phyloP scores from a whole-genome alignment of 495 filamentous ascomycete genomes.

The Xylaria longipes region DNA sequence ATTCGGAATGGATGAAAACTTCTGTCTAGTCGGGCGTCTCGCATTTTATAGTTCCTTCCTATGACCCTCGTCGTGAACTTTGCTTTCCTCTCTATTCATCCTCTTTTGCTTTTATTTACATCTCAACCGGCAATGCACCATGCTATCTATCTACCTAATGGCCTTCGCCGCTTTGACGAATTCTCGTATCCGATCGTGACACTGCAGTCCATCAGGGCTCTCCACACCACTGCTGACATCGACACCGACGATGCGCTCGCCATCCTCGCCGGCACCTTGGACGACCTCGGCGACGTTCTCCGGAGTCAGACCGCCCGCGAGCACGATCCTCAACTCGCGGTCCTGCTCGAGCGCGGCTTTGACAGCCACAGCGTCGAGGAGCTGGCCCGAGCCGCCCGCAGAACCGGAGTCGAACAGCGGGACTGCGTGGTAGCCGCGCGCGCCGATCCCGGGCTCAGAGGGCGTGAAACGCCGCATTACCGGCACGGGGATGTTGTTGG shows the following conservation, averaged over 20 bases:
- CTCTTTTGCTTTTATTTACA: constrained; percentile 9
- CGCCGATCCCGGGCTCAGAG: constrained; percentile 69
- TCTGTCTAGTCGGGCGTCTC: not conserved
- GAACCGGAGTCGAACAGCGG: constrained; percentile 85
- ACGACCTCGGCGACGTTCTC: constrained; percentile 75
- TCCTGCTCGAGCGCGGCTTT: constrained; percentile 67
- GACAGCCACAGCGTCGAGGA: constrained; percentile 71
- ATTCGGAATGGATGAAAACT: not conserved
- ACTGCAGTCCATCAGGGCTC: constrained; percentile 74
- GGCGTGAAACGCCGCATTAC: constrained; percentile 85
- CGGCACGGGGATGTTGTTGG: constrained; percentile 82
- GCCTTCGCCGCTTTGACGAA: constrained; percentile 80
- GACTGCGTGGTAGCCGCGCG: constrained; percentile 80
- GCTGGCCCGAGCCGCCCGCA: constrained; percentile 72
- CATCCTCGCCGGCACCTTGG: constrained; percentile 58
- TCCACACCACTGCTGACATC: constrained; percentile 97
- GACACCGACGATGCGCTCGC: constrained; percentile 73
- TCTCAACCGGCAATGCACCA: not conserved
- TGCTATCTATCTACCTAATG: constrained; percentile 40
- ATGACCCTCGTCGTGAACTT: not conserved
- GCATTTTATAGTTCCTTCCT: not conserved
- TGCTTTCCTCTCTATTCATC: not conserved
- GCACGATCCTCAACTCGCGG: constrained; percentile 64
- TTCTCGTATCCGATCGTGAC: constrained; percentile 76
- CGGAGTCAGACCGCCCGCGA: constrained; percentile 83